phyloP scores from a whole-genome alignment of 2,329 filamentous ascomycete species.

The Periconia macrospinosa region DNA sequence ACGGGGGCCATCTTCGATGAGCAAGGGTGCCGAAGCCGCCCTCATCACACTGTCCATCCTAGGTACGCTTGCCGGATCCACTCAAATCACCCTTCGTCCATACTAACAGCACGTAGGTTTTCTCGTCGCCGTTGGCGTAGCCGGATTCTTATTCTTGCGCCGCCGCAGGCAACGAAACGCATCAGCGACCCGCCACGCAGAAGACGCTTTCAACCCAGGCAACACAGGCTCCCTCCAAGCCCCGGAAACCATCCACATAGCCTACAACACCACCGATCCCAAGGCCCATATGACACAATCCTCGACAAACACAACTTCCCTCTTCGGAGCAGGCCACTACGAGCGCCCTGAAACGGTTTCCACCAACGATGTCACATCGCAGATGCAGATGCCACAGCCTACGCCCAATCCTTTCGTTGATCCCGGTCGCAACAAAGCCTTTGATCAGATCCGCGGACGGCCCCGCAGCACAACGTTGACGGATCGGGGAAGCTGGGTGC shows the following conservation, averaged over 20 bases:
- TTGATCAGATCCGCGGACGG: conserved; percentile 35
- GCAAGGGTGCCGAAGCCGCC: conserved; percentile 32
- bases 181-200: conserved; percentile 18
- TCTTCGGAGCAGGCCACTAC: conserved; percentile 31
- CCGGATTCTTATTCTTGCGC: conserved; percentile 25
- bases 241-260: conserved; percentile 26
- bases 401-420: conserved; percentile 41
- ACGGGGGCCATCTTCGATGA: conserved; percentile 14
- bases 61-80: conserved; percentile 15
- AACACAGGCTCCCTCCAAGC: conserved; percentile 20
- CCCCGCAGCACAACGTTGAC: conserved; percentile 39
- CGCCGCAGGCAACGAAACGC: conserved; percentile 21
- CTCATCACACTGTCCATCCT: conserved; percentile 35
- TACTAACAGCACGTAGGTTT: conserved; percentile 19
- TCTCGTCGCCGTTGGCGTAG: conserved; percentile 26
- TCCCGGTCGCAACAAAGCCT: conserved; percentile 40
- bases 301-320: conserved; percentile 25
- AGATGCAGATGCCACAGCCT: conserved; percentile 21
- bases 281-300: conserved; percentile 23
- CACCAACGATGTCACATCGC: conserved; percentile 21
- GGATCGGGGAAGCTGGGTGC: conserved; percentile 35
- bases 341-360: conserved; percentile 37
- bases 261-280: conserved; percentile 6
- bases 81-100: neutral
- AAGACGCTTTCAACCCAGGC: conserved; percentile 29